Base-by-base conservation (phyloP, 2,329 filamentous ascomycete species). In the Colletotrichum shisoi region DNA sequence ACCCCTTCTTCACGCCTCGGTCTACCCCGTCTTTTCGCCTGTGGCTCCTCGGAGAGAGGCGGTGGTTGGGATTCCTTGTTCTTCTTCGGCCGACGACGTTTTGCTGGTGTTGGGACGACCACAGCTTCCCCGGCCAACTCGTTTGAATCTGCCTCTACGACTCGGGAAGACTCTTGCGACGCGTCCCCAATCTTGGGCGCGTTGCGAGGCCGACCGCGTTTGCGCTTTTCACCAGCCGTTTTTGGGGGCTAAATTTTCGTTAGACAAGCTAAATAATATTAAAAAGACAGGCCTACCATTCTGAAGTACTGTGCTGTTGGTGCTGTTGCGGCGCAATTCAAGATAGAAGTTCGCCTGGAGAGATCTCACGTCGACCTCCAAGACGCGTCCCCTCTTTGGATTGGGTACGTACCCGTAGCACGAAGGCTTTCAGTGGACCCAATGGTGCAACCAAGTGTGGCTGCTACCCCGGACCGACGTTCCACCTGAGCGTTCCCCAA, bases 151-250 rank as follows among this genome's bases (percentile, higher is more conserved):
- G 70, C 62, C 44, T 73, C 71, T 45, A 42, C 40, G 46, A 69
- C 61, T 52, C 56, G 69, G 48, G 49, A 71, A 71, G 54, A 73
- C 73, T 72, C 73, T 73, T 76, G 66, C 70, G 67, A 67, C 56
- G 48, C 63, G 69, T 62, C 61, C 39, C 62, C 64, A 31, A 74
- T 66, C 69, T 74, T 78, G 62, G 78, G 77, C 79, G 79, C 79
- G 79, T 79, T 79, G 39, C 78, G 72, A 13, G 77, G 79, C 46
- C 78, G 76, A 61, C 79, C 79, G 73, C 80, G 81, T 72, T 81
- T 82, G 70, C 80, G 80, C 71, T 79, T 80, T 60, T 75, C 76
- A 34, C 71, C 75, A 74, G 48, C 45, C 19, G 51, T n/a, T 57
- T 69, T 70, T 31, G 67, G 56, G 17, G 69, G 59, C 69, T 69